Percentiles rank a stretch among this genome's conserved stretches.
phyloP scores from a whole-genome alignment of 805 yeast genomes.

The Grigorovia transvaalensis region DNA sequence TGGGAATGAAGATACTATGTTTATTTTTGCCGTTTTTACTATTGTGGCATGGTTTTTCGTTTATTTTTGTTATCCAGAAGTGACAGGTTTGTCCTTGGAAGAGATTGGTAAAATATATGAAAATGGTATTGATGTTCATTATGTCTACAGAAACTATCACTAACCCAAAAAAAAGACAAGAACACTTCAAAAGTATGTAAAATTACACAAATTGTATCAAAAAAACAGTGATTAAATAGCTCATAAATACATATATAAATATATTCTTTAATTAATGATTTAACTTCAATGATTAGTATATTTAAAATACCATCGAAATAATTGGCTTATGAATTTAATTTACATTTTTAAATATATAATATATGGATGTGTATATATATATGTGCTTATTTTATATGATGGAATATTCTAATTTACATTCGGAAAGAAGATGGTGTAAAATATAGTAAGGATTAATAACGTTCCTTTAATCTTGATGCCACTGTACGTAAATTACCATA shows the following conservation, averaged over 20 bases:
- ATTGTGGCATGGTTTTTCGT: slow-evolving; percentile 32
- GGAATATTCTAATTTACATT: not conserved
- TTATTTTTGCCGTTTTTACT: slow-evolving; percentile 28
- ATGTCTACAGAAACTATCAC: slow-evolving; percentile 26
- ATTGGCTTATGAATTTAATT: not conserved
- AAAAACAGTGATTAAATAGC: too few species aligned
- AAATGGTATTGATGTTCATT: slow-evolving; percentile 32
- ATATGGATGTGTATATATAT: not conserved
- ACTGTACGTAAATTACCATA: slow-evolving; percentile 95
- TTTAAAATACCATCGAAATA: too few species aligned
- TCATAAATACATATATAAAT: not conserved
- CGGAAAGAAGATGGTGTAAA: too few species aligned
- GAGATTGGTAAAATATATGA: slow-evolving; percentile 33
- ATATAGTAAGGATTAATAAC: slow-evolving; percentile 40
- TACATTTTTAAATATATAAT: not conserved
- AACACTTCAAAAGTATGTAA: not conserved
- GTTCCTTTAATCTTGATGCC: slow-evolving; percentile 93
- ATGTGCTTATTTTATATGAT: not conserved
- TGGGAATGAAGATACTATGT: slow-evolving; percentile 28
- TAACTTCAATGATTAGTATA: not conserved
- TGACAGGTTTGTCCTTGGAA: slow-evolving; percentile 35
- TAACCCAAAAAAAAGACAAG: slow-evolving; percentile 1
- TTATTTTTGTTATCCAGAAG: slow-evolving; percentile 35
- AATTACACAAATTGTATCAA: not conserved
- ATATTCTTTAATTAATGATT: not conserved